phyloP scores from a whole-genome alignment of 2,329 filamentous ascomycete genomes.

The Atkinsonella texensis region DNA sequence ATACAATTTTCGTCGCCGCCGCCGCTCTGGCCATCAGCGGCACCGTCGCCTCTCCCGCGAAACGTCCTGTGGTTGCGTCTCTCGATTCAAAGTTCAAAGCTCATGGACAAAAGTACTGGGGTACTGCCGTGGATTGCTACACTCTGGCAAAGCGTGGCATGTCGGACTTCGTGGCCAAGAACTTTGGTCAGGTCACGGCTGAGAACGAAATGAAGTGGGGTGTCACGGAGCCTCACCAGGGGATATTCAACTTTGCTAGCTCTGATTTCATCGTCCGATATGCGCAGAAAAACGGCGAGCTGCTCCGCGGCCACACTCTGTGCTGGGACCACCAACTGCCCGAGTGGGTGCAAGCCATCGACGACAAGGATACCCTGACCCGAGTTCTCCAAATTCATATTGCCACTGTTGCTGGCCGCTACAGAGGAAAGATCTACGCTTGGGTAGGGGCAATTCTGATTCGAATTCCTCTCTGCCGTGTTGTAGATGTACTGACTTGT shows the following conservation, averaged over 20 bases:
- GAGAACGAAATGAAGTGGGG: conserved; percentile 67
- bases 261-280: not conserved
- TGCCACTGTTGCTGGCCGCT: not conserved
- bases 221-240: conserved; percentile 32
- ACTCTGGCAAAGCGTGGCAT: not conserved
- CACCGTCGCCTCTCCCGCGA: not conserved
- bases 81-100: not conserved
- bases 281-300: not conserved
- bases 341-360: not conserved
- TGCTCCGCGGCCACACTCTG: not conserved
- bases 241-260: conserved; percentile 38
- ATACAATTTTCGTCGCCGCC: not conserved
- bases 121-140: not conserved
- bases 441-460: not conserved
- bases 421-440: not conserved
- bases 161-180: not conserved
- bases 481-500: not conserved
- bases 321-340: not conserved
- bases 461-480: not conserved
- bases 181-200: conserved; percentile 50
- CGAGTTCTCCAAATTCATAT: not conserved
- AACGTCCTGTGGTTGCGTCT: not conserved
- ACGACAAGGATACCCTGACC: not conserved
- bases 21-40: not conserved
- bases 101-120: not conserved